A percentile compares a stretch with the other conserved stretches of the same genome.
Evolutionary conservation across 768 basidiomycete genomes (phyloP).

Genomic region (Infundibulicybe gibba): DNA sequence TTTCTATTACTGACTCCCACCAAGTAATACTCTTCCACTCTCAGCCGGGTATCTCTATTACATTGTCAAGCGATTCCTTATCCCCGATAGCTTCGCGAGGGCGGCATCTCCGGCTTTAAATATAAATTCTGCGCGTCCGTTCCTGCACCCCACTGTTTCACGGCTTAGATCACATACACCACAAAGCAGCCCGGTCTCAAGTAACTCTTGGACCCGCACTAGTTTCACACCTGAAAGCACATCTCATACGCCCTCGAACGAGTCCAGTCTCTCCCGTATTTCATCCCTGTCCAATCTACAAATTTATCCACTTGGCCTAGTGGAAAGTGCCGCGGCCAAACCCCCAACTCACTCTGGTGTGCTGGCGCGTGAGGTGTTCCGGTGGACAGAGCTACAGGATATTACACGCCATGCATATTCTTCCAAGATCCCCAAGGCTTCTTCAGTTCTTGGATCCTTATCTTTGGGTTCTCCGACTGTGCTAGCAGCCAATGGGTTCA

Average conservation of each 20-base stretch:
- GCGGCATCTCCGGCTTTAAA: slow-evolving; percentile 22
- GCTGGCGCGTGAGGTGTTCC: slow-evolving; percentile 58
- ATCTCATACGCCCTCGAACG: slow-evolving; percentile 59
- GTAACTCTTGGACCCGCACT: slow-evolving; percentile 37
- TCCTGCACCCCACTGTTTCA: slow-evolving; percentile 72
- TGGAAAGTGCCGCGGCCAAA: slow-evolving; percentile 13
- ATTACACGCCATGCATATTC: slow-evolving; percentile 58
- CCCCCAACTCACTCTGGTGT: slow-evolving; percentile 11
- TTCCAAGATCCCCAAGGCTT: slow-evolving; percentile 52
- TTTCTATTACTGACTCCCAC: no score
- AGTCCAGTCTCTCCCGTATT: slow-evolving; percentile 66
- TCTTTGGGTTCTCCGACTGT: slow-evolving; percentile 70
- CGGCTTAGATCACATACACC: slow-evolving; percentile 72
- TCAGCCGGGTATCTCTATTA: neutral
- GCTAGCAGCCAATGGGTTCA: slow-evolving; percentile 78
- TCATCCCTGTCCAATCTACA: slow-evolving; percentile 58
- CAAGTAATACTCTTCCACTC: slow-evolving; percentile 21
- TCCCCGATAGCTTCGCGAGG: slow-evolving; percentile 23
- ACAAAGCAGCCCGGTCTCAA: slow-evolving; percentile 37
- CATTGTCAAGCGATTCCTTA: slow-evolving; percentile 3
- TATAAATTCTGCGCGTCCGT: slow-evolving; percentile 47
- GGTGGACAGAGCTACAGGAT: slow-evolving; percentile 67
- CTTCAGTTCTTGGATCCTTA: slow-evolving; percentile 56
- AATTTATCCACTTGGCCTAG: slow-evolving; percentile 15
- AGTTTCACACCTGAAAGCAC: slow-evolving; percentile 38